Evolutionary conservation across 2,329 filamentous ascomycete genomes (phyloP).

Genomic region (Talaromyces sp.): DNA sequence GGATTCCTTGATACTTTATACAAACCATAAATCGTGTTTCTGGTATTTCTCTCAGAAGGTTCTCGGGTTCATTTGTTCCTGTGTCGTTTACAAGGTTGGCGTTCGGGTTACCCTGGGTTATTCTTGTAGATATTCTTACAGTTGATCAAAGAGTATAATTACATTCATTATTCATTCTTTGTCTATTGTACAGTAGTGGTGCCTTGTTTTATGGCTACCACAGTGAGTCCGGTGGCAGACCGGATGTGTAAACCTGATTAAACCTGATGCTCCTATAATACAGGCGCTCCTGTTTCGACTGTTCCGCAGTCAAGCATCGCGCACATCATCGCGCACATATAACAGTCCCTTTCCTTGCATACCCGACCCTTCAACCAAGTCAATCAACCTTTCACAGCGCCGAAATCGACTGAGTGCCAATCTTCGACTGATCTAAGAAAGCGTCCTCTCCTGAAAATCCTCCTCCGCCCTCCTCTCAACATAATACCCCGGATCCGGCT

Average conservation of each 20-base stretch:
- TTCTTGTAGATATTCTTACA: constrained; percentile 16
- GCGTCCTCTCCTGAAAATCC: constrained; percentile 23
- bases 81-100: constrained; percentile 11
- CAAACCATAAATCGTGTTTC: constrained; percentile 55
- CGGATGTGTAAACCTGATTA: background rate
- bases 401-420: background rate
- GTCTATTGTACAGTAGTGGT: constrained; percentile 19
- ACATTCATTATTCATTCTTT: constrained; percentile 17
- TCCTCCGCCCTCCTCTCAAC: constrained; percentile 53
- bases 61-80: background rate
- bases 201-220: background rate
- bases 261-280: background rate
- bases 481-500: constrained; percentile 76
- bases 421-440: constrained; percentile 1
- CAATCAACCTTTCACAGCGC: background rate
- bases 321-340: background rate
- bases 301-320: background rate
- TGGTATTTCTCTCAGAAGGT: background rate
- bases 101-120: constrained; percentile 2
- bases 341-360: background rate
- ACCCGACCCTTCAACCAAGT: background rate
- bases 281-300: background rate
- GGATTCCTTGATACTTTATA: constrained; percentile 93
- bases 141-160: constrained; percentile 11
- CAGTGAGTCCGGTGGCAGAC: background rate